Evolutionary conservation across 371 early-diverging fungal genomes (phyloP), one percentile per base, ranked within the genome.

Genomic region (Caulochytrium protostelioides): DNA sequence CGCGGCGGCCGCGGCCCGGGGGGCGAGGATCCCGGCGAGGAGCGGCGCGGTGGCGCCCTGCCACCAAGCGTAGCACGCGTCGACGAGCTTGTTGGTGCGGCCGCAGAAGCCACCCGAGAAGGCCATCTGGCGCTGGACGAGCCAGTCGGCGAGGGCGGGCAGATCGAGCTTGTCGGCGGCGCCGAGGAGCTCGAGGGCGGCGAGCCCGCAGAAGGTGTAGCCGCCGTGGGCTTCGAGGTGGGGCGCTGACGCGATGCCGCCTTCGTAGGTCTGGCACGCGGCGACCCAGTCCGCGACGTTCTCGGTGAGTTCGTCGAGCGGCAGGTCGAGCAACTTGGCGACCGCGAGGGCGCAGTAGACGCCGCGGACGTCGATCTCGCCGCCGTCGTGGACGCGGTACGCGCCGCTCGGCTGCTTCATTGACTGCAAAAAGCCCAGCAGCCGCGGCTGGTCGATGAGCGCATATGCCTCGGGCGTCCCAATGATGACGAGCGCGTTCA

Each of bases 51-150:
- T n/a, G n/a, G 78, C 91, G 12, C 89, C 92, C 17, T 80, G 70
- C 97, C 97, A 97, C 51, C 83, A 87, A 0, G 87, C 78, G 52
- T 97, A 97, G 48, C 97, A 97, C 0, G 90, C 91, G 53, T 97
- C 97, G 0, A 92, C 94, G 1, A 91, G 61, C 48, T 97, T 97
- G 55, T 97, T 94, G 2, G 85, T 78, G 27, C 97, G 63, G 10
- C 97, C 97, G 38, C 79, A 83, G 40, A 92, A 94, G 9, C 97
- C 97, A 19, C 94, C 92, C 55, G 87, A 90, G 17, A 84, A 38
- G 12, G 45, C 46, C 82, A 92, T 76, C 52, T 95, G 95, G 22
- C 85, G 57, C 7, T 49, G 52, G 7, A 50, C 47, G 22, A 77
- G 62, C 91, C 92, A 95, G 35, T 54, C 75, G 28, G 65, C 49